Evolutionary conservation across 192 early-diverging fungal species (phyloP), one percentile per base, ranked within the genome.

Genomic region (Chytriomyces hyalinus): DNA sequence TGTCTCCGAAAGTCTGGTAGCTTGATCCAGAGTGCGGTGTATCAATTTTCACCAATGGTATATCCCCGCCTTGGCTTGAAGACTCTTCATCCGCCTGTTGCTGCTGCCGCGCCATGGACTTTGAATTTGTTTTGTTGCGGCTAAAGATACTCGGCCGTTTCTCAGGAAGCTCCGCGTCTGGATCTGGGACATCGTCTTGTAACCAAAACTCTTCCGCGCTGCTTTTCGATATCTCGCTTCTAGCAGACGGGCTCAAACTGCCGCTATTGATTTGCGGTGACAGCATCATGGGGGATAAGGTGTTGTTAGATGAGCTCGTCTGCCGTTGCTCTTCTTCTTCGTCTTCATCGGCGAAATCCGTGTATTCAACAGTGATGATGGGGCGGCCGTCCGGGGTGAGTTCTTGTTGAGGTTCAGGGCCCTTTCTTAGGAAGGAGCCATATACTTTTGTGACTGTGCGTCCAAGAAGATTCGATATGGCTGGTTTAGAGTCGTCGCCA

Each of bases 121-220:
- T 20, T 15, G 15, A 20, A 26, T 15, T 15, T 17, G 13, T 20
- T 65, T 17, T 20, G 36, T 65, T 43, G 17, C 64, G 64, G 15
- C 15, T 15, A 15, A 17, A 15, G 57, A 59, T 22, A 59, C 15
- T 22, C 15, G 17, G 28, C 22, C 13, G 22, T 15, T 22, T 26
- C n/a, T 36, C 10, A 1, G 17, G 11, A n/a, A 11, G 13, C 36
- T 20, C 15, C 6, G 7, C 22, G 7, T 20, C 46, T 47, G 74
- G 64, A 53, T 76, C 74, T 15, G 74, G 74, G 9, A 76, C 74
- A 11, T 62, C 22, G 4, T 76, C 74, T 9, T 67, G 13, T 6
- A 76, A 26, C 74, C 74, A 76, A 47, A 76, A 76, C 45, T 74
- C 72, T 20, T 74, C 69, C 17, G 22, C 69, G 57, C 36, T 36